Evolutionary conservation across 2,329 filamentous ascomycete species (phyloP), one percentile per base, ranked within the genome.

Genomic region (Ophiocordyceps robertsii): DNA sequence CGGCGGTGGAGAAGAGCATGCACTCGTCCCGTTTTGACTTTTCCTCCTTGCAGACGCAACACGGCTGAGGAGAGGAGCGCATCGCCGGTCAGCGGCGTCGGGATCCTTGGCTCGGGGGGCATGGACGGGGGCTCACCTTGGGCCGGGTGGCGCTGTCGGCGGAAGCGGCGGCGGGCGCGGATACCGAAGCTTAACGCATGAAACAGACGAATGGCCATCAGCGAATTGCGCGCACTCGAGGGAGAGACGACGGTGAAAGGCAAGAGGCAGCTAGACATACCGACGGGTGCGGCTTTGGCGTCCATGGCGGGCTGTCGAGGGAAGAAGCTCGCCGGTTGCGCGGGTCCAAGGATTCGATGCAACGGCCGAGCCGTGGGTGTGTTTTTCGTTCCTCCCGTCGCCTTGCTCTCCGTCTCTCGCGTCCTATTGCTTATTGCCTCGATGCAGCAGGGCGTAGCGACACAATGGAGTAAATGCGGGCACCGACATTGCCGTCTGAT

Each of bases 31-130:
- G 86, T 53, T 75, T 75, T 33, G 85, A 73, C 65, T 98, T 98
- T 64, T 98, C 88, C 37, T 92, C 79, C 60, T 89, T 95, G 77
- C 92, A 98, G 29, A 96, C 92, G 61, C 92, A 96, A 75, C 92
- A 96, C 37, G 90, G 90, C 87, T 95, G 56, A 46, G 1, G n/a
- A 6, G 14, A 3, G 13, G 30, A 10, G 8, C 37, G 30, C 19
- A 42, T 36, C 4, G 31, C 13, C 4, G 29, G 3, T 42, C 14
- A 47, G 48, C 47, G 46, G 36, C 16, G 16, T 27, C 21, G 31
- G 4, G 24, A 19, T 19, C 19, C 19, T 19, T 19, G 14, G 11
- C 11, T 17, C 4, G 7, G 29, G 14, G 16, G 44, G 38, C 29
- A 27, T 16, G 36, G 19, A 19, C 30, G 16, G 30, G 9, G 10